A percentile compares a stretch with the other conserved stretches of the same genome.
These are phyloP conservation scores for Kwoniella mangroviensis DNA, from an alignment of 768 basidiomycete species.

Conservation along the genomic window DNA sequence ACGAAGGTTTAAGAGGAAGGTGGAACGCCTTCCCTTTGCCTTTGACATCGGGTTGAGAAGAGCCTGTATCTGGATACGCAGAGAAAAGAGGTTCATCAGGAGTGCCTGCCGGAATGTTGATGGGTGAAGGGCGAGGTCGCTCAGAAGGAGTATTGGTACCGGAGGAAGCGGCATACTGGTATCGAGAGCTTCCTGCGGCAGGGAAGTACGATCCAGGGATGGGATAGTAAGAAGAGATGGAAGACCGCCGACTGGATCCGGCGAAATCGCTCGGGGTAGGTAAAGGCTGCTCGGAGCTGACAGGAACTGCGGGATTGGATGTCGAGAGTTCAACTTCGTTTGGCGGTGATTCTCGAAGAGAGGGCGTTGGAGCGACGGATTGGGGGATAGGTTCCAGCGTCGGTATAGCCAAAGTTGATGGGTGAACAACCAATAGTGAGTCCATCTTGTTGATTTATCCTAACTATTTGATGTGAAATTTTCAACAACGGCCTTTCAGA, in stretches of 20 bases:
- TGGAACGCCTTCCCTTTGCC: constrained; percentile 37
- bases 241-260: constrained; percentile 28
- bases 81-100: constrained; percentile 51
- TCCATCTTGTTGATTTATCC: constrained; percentile 22
- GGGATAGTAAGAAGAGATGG: constrained; percentile 18
- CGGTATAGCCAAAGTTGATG: constrained; percentile 36
- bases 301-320: constrained; percentile 1
- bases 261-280: constrained; percentile 11
- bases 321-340: constrained; percentile 29
- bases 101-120: constrained; percentile 37
- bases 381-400: constrained; percentile 45
- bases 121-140: constrained; percentile 31
- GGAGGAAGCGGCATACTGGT: constrained; percentile 18
- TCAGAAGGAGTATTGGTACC: constrained; percentile 32
- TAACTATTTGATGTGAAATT: background rate
- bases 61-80: constrained; percentile 41
- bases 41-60: constrained; percentile 21
- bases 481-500: background rate
- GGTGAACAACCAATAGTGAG: constrained; percentile 16
- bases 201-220: constrained; percentile 49
- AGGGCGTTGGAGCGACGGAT: constrained; percentile 40
- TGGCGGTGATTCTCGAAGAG: constrained; percentile 19
- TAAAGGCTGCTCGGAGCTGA: background rate
- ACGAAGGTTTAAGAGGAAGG: constrained; percentile 22
- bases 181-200: constrained; percentile 1